A percentile compares a stretch with the other conserved stretches of the same genome.
Evolutionary conservation across 2,329 filamentous ascomycete genomes (phyloP).

Genomic region (Sphaerulina musiva): DNA sequence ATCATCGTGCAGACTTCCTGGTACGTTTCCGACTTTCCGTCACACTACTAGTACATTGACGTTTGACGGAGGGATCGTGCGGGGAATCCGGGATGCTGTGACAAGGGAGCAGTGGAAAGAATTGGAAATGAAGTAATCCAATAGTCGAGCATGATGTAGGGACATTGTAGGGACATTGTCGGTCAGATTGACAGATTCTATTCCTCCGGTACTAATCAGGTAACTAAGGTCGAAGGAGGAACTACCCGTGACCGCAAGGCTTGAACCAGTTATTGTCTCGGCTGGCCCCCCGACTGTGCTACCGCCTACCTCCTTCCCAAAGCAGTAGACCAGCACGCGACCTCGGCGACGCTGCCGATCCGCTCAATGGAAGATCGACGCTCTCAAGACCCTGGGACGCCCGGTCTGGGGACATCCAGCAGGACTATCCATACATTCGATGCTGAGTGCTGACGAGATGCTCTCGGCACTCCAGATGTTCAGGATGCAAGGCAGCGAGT

Average conservation of each 20-base stretch:
- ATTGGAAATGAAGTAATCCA: background rate
- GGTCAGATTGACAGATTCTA: too few relatives aligned
- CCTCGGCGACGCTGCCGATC: background rate
- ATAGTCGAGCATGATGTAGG: background rate
- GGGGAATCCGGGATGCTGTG: conserved; percentile 6
- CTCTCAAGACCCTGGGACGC: too few relatives aligned
- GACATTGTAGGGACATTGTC: too few relatives aligned
- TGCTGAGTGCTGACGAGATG: too few relatives aligned
- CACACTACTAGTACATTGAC: background rate
- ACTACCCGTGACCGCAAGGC: too few relatives aligned
- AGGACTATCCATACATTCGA: too few relatives aligned
- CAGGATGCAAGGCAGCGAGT: background rate
- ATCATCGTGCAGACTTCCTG: conserved; percentile 6
- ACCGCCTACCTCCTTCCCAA: background rate
- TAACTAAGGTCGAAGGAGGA: too few relatives aligned
- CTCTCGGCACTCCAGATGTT: background rate
- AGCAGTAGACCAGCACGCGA: conserved; percentile 10
- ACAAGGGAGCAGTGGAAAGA: conserved; percentile 5
- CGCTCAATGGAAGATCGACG: too few relatives aligned
- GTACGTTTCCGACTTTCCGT: conserved; percentile 2
- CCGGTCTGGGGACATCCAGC: too few relatives aligned
- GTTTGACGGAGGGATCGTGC: conserved; percentile 2
- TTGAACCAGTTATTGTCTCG: background rate
- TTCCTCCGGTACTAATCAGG: too few relatives aligned
- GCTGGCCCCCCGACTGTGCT: background rate